Percentiles rank a stretch among this genome's conserved stretches.
Conservation (phyloP, 1,139 yeast genomes). For the Arxiozyma heterogenica region DNA sequence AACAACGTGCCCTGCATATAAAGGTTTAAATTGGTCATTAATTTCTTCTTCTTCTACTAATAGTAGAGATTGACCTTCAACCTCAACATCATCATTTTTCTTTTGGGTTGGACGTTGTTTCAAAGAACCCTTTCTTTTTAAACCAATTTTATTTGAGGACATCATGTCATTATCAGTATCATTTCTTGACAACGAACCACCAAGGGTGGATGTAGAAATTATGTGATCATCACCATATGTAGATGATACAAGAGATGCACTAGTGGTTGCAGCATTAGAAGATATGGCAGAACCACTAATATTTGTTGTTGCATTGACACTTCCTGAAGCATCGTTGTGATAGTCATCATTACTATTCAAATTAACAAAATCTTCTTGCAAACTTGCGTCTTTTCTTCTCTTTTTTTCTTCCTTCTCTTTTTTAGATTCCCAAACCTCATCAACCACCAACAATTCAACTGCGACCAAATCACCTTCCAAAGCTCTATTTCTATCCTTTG, state of each 20-base stretch:
- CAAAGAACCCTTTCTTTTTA: slow-evolving; percentile 81
- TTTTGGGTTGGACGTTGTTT: slow-evolving; percentile 97
- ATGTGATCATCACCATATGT: slow-evolving; percentile 16
- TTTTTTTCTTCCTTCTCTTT: slow-evolving; percentile 96
- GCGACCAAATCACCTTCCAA: slow-evolving; percentile 95
- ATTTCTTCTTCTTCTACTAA: slow-evolving; percentile 93
- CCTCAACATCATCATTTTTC: slow-evolving; percentile 96
- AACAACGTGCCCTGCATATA: slow-evolving; percentile 96
- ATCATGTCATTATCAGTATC: slow-evolving; percentile 19
- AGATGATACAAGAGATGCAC: slow-evolving; percentile 11
- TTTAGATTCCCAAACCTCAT: slow-evolving; percentile 95
- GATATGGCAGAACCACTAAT: slow-evolving; percentile 11
- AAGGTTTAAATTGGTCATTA: slow-evolving; percentile 84
- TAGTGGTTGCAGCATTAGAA: slow-evolving; percentile 16
- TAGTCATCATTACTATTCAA: slow-evolving; percentile 49
- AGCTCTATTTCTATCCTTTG: slow-evolving; percentile 97
- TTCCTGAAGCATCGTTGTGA: slow-evolving; percentile 57
- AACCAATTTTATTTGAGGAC: slow-evolving; percentile 20
- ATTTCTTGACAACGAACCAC: slow-evolving; percentile 12
- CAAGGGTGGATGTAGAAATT: slow-evolving; percentile 26
- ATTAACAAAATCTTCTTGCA: slow-evolving; percentile 29
- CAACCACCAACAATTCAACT: slow-evolving; percentile 84
- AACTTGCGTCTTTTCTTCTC: slow-evolving; percentile 64
- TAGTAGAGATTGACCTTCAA: slow-evolving; percentile 88
- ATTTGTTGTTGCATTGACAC: slow-evolving; percentile 21